Evolutionary conservation across 768 basidiomycete species (phyloP).

Genomic region (Rhizopogon rudus): DNA sequence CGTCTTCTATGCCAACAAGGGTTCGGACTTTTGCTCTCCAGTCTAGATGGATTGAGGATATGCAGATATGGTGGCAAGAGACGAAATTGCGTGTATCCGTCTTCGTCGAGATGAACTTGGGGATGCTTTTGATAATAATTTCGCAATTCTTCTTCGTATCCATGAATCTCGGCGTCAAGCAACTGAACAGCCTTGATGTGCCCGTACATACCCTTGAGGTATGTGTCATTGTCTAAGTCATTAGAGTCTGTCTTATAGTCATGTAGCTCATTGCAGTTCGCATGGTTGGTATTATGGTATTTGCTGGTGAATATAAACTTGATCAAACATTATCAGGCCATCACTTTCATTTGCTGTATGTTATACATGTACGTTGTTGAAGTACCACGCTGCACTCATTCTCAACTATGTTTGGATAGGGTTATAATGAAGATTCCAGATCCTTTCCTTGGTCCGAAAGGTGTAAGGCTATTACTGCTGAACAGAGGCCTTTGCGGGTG

Average conservation of each 20-base stretch:
- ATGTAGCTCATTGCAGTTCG: constrained; percentile 48
- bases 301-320: not conserved
- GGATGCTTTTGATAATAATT: constrained; percentile 52
- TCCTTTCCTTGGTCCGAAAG: constrained; percentile 67
- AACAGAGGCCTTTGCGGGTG: constrained; percentile 64
- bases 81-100: not conserved
- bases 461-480: constrained; percentile 51
- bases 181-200: constrained; percentile 49
- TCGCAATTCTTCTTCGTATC: constrained; percentile 57
- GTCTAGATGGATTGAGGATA: not conserved
- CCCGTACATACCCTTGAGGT: constrained; percentile 59
- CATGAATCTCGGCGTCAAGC: constrained; percentile 63
- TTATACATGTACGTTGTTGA: constrained; percentile 39
- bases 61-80: not conserved
- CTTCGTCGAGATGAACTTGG: constrained; percentile 38
- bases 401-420: constrained; percentile 17
- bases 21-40: not conserved
- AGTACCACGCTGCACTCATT: not conserved
- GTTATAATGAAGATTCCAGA: constrained; percentile 40
- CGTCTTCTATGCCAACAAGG: not conserved
- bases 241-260: not conserved
- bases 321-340: constrained; percentile 28
- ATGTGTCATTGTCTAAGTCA: constrained; percentile 5
- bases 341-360: constrained; percentile 51
- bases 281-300: constrained; percentile 39